Percentiles rank a stretch among this genome's conserved stretches.
phyloP scores from a whole-genome alignment of 2,329 filamentous ascomycete species.

The Aspergillus udagawae region DNA sequence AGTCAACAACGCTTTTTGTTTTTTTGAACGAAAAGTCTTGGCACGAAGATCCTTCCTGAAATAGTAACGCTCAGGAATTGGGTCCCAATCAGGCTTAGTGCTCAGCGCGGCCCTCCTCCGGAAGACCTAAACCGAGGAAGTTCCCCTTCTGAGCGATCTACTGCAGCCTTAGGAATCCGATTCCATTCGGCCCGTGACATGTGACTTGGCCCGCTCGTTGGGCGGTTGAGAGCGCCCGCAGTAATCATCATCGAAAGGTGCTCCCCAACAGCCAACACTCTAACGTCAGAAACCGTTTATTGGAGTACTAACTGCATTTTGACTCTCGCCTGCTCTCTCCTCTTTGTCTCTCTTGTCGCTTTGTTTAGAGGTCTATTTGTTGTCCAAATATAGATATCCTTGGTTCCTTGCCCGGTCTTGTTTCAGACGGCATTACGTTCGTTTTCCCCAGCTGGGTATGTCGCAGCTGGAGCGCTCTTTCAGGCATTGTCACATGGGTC shows the following conservation, averaged over 20 bases:
- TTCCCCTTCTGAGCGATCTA: neutral
- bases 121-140: slow-evolving; percentile 2
- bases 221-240: slow-evolving; percentile 1
- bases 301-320: neutral
- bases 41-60: neutral
- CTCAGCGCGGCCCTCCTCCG: neutral
- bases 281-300: neutral
- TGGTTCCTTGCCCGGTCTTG: neutral
- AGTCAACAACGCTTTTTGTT: neutral
- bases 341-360: slow-evolving; percentile 4
- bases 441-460: slow-evolving; percentile 12
- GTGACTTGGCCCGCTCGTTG: neutral
- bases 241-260: neutral
- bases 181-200: neutral
- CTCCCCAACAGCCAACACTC: slow-evolving; percentile 3
- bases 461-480: slow-evolving; percentile 6
- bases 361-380: slow-evolving; percentile 2
- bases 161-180: neutral
- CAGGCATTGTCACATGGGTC: slow-evolving; percentile 33
- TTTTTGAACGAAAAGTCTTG: neutral
- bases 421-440: slow-evolving; percentile 6
- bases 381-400: neutral
- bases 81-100: neutral
- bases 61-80: neutral
- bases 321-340: neutral